Percentiles rank a stretch among this genome's conserved stretches.
These are phyloP conservation scores for Aspergillus hancockii DNA, from an alignment of 495 filamentous ascomycete genomes.

Conservation along the genomic window DNA sequence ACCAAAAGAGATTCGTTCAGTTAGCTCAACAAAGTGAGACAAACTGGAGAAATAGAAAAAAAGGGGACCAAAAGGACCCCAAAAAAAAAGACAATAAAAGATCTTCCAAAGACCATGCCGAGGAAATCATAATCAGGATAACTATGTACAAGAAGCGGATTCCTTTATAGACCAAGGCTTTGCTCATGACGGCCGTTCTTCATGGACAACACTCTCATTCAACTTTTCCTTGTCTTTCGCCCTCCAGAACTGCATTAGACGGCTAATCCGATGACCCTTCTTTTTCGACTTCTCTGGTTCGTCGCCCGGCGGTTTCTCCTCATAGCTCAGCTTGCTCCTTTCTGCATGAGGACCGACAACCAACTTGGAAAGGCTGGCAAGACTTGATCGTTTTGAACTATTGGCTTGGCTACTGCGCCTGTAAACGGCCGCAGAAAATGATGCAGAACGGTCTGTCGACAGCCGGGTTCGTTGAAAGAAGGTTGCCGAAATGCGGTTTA, in stretches of 20 bases:
- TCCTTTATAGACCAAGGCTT: conserved; percentile 15
- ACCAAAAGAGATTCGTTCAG: conserved; percentile 49
- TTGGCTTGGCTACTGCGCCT: conserved; percentile 52
- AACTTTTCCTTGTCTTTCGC: conserved; percentile 51
- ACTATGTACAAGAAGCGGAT: conserved; percentile 29
- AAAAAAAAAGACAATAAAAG: conserved; percentile 15
- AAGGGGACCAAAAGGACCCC: conserved; percentile 21
- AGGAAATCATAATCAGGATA: conserved; percentile 26
- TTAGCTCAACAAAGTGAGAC: conserved; percentile 24
- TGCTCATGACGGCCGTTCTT: conserved; percentile 30
- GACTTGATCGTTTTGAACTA: conserved; percentile 69
- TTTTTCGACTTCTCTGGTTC: conserved; percentile 64
- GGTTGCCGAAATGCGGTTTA: conserved; percentile 48
- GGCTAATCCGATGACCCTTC: conserved; percentile 74
- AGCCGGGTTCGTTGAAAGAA: conserved; percentile 47
- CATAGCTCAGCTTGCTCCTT: conserved; percentile 78
- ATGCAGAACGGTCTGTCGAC: conserved; percentile 65
- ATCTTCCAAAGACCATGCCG: conserved; percentile 25
- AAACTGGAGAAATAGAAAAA: conserved; percentile 17
- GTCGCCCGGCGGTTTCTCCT: conserved; percentile 58
- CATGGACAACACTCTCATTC: conserved; percentile 18
- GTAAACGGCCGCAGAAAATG: conserved; percentile 65
- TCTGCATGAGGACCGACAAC: conserved; percentile 77
- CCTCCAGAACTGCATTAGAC: conserved; percentile 85
- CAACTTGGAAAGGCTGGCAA: conserved; percentile 82